Evolutionary conservation across 192 early-diverging fungal species (phyloP).

Genomic region (Haplosporangium gracile): DNA sequence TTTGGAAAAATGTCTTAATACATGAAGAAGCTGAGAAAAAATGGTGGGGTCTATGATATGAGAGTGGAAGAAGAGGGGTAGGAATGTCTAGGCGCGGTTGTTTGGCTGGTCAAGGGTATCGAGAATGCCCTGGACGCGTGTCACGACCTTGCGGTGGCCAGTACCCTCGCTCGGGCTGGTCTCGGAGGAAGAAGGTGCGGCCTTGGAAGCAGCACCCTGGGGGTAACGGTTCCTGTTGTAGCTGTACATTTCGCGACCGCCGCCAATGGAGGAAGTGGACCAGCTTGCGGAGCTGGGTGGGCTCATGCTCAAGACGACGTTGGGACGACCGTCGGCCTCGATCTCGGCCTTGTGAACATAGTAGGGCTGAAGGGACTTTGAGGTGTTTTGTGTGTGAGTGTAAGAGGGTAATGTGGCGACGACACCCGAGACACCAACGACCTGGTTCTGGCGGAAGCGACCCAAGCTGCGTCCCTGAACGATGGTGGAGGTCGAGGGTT

Average conservation of each 20-base stretch:
- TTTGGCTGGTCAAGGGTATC: conserved; percentile 33
- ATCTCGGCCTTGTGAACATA: conserved; percentile 73
- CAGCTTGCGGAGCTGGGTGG: conserved; percentile 18
- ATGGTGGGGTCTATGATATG: conserved; percentile 9
- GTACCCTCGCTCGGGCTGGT: background rate
- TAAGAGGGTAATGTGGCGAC: conserved; percentile 63
- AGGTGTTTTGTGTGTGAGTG: conserved; percentile 55
- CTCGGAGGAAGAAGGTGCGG: background rate
- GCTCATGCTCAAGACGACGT: conserved; percentile 44
- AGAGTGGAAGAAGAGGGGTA: background rate
- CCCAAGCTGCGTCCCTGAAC: conserved; percentile 79
- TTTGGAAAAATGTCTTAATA: background rate
- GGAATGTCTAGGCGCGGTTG: conserved; percentile 19
- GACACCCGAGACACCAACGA: conserved; percentile 77
- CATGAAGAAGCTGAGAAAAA: background rate
- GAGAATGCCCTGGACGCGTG: conserved; percentile 42
- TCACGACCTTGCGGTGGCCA: conserved; percentile 26
- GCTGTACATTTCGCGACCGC: conserved; percentile 3
- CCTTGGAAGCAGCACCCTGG: conserved; percentile 12
- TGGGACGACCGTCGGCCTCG: conserved; percentile 63
- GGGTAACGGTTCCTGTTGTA: conserved; percentile 20
- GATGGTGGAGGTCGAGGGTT: conserved; percentile 44
- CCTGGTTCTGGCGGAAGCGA: conserved; percentile 44
- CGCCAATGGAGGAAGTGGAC: conserved; percentile 9
- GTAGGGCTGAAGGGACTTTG: conserved; percentile 65